Base-by-base conservation (phyloP, 495 filamentous ascomycete species). In the Penicillium odoratum region DNA sequence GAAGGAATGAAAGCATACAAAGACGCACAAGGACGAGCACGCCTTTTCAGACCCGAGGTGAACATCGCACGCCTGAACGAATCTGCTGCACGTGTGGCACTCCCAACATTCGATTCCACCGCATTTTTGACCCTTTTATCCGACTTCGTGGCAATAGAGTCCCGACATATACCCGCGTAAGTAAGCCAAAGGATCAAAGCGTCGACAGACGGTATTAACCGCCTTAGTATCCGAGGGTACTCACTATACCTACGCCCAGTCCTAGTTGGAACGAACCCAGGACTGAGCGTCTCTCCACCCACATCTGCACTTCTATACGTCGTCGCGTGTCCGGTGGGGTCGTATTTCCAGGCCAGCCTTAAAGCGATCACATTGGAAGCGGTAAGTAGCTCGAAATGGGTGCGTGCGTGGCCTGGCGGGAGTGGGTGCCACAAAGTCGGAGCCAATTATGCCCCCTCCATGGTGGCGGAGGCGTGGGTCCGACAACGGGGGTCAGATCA, bases 1-100 rank as follows among this genome's bases (percentile, higher is more conserved):
- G 91, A 94, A 67, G 91, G 90, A 28, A 78, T 92, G 70, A 94
- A 93, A 69, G 83, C 81, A 36, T 93, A 91, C 77, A 87, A 89
- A 55, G 90, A 88, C 34, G 34, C 26, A 26, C 87, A 93, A 70
- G 87, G 87, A 38, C 81, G 82, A 48, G 74, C 93, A 28, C 87
- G 91, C 29, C 72, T 93, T 38, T 94, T 95, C 79, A 84, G 90
- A 40, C 86, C 89, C 4, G 71, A 87, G 53, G 70, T 79, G 49
- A 95, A 95, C 74, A 78, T 79, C 60, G 69, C 66, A 18, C 87
- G 90, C 53, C 86, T 93, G 82, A 61, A 72, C n/a, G 79, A 78
- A 54, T 89, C 85, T 4, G 81, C 88, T 4, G 79, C 78, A 0
- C 83, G 90, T 47, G 90, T 93, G 60, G 81, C 88, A 11, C 76